Evolutionary conservation across 306 rosid genomes (phyloP).

Genomic region (Ormosia emarginata): DNA sequence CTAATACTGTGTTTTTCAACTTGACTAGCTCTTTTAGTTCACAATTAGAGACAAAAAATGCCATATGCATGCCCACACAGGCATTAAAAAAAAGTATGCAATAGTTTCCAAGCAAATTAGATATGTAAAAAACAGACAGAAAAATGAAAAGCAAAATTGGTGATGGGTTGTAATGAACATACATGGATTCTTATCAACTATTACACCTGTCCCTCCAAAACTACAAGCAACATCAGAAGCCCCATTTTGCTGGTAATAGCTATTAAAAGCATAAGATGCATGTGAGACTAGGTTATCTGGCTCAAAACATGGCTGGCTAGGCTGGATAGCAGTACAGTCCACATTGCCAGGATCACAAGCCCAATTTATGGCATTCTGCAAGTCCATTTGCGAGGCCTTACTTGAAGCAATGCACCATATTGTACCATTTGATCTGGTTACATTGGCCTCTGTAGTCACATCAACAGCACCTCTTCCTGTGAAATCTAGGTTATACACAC

Average conservation of each 20-base stretch:
- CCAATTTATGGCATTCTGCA: conserved; percentile 95
- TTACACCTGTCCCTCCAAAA: conserved; percentile 83
- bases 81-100: neutral
- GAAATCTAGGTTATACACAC: conserved; percentile 90
- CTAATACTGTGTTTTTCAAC: neutral
- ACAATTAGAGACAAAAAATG: neutral
- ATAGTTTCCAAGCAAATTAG: neutral
- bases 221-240: conserved; percentile 93
- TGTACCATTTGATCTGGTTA: conserved; percentile 61
- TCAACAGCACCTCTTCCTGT: conserved; percentile 77
- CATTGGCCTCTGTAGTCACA: conserved; percentile 47
- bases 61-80: neutral
- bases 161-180: conserved; percentile 32
- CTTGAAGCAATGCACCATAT: conserved; percentile 93
- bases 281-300: conserved; percentile 83
- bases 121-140: neutral
- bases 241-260: conserved; percentile 87
- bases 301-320: conserved; percentile 93
- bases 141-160: neutral
- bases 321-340: conserved; percentile 90
- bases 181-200: conserved; percentile 92
- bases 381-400: conserved; percentile 75
- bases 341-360: conserved; percentile 97
- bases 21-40: neutral
- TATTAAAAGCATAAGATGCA: conserved; percentile 90